Conservation (phyloP, 495 filamentous ascomycete species). For the Schizothecium vesticola region DNA sequence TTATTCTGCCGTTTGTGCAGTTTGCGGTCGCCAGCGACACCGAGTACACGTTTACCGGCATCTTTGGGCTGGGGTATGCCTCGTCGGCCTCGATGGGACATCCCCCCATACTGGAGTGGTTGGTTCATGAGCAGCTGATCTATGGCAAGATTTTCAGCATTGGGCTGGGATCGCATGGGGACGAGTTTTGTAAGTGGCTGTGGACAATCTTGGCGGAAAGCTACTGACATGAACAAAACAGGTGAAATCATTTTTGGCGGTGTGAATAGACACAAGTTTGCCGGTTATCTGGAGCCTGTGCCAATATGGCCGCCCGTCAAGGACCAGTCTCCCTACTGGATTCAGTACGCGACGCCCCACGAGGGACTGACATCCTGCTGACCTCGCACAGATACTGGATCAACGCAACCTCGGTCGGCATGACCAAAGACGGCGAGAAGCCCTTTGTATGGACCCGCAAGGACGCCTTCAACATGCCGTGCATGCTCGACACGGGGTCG, state of each 20-base stretch:
- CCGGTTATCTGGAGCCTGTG: constrained; percentile 38
- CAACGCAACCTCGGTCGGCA: constrained; percentile 38
- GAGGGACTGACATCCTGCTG: not conserved
- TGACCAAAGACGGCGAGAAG: constrained; percentile 27
- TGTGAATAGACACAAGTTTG: constrained; percentile 39
- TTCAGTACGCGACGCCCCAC: constrained; percentile 21
- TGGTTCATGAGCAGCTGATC: constrained; percentile 57
- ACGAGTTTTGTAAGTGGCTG: constrained; percentile 29
- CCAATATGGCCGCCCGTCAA: constrained; percentile 39
- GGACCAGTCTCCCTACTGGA: constrained; percentile 31
- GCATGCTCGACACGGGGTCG: constrained; percentile 39
- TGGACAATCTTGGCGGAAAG: not conserved
- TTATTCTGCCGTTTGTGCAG: constrained; percentile 23
- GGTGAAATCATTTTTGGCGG: constrained; percentile 44
- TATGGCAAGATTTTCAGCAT: constrained; percentile 69
- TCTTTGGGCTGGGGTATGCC: constrained; percentile 38
- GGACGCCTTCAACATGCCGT: constrained; percentile 32
- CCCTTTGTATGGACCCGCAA: constrained; percentile 26
- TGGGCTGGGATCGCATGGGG: constrained; percentile 49
- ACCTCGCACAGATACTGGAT: constrained; percentile 33
- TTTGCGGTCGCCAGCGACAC: constrained; percentile 38
- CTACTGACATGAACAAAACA: not conserved
- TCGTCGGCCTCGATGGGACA: constrained; percentile 47
- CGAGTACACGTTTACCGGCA: constrained; percentile 39
- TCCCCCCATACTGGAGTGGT: constrained; percentile 58